Conservation (phyloP, 495 filamentous ascomycete genomes). For the Astrocystis sublimbata region DNA sequence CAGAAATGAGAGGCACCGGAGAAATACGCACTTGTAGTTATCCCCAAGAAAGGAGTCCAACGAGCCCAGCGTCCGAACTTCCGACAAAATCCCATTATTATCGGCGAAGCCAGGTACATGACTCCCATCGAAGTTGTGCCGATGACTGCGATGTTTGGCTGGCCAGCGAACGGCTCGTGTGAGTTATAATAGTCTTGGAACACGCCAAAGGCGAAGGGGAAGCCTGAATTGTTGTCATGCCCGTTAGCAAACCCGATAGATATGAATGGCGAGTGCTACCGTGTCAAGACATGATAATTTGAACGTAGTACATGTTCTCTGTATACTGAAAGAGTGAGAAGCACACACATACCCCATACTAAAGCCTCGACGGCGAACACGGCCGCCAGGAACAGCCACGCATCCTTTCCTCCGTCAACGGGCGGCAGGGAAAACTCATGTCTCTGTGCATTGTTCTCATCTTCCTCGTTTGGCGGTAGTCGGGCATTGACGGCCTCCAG, state of each 20-base stretch:
- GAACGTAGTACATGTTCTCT: too few relatives aligned
- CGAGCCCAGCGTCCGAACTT: conserved; percentile 32
- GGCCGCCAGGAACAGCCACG: conserved; percentile 59
- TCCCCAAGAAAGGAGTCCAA: conserved; percentile 39
- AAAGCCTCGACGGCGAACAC: conserved; percentile 59
- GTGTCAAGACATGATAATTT: too few relatives aligned
- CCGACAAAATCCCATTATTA: conserved; percentile 39
- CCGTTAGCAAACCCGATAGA: background rate
- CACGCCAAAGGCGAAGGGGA: conserved; percentile 60
- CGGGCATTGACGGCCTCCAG: background rate
- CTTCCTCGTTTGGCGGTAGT: background rate
- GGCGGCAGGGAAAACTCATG: conserved; percentile 49
- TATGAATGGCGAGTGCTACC: conserved; percentile 13
- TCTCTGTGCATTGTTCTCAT: background rate
- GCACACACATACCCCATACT: conserved; percentile 54
- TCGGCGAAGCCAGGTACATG: conserved; percentile 52
- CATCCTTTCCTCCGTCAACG: conserved; percentile 55
- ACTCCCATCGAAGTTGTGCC: conserved; percentile 47
- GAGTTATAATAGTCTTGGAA: conserved; percentile 60
- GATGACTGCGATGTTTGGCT: conserved; percentile 44
- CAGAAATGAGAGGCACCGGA: too few relatives aligned
- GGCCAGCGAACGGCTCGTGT: conserved; percentile 42
- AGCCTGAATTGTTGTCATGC: conserved; percentile 40
- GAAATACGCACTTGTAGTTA: too few relatives aligned
- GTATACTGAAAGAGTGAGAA: background rate